These are phyloP conservation scores for Colletotrichum liriopes DNA, from an alignment of 2,329 filamentous ascomycete species.

Conservation along the genomic window DNA sequence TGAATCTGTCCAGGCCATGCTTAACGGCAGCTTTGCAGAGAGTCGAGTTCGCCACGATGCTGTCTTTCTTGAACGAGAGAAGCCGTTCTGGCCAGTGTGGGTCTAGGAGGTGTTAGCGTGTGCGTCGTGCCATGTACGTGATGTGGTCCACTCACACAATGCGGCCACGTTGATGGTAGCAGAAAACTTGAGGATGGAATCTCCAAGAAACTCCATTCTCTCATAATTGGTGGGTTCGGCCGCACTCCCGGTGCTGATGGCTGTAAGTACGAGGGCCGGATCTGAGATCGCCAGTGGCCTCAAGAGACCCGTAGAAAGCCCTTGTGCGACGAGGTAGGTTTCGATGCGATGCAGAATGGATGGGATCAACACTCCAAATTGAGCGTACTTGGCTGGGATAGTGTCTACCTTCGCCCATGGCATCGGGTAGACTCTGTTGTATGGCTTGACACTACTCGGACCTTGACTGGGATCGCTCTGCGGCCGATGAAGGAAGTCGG, in stretches of 20 bases:
- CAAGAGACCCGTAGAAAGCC: constrained; percentile 71
- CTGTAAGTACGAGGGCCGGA: constrained; percentile 70
- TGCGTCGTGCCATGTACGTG: neutral
- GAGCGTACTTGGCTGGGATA: constrained; percentile 60
- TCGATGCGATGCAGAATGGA: constrained; percentile 81
- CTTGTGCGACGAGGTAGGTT: constrained; percentile 72
- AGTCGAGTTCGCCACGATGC: constrained; percentile 81
- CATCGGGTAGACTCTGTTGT: constrained; percentile 61
- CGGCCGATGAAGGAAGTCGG: constrained; percentile 71
- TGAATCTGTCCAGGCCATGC: constrained; percentile 78
- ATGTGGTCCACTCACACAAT: constrained; percentile 58
- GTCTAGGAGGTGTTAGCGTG: constrained; percentile 59
- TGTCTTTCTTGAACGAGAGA: constrained; percentile 78
- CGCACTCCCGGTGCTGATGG: constrained; percentile 78
- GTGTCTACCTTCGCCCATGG: constrained; percentile 65
- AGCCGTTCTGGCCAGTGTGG: constrained; percentile 83
- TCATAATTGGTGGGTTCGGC: constrained; percentile 80
- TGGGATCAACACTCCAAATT: constrained; percentile 77
- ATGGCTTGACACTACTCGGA: constrained; percentile 58
- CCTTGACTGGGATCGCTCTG: constrained; percentile 26
- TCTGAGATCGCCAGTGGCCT: constrained; percentile 65
- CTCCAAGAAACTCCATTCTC: constrained; percentile 88
- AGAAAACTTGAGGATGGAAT: constrained; percentile 84
- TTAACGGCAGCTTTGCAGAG: constrained; percentile 77
- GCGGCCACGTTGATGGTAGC: constrained; percentile 76